Base-by-base conservation (phyloP, 441 rosid species). In the Adansonia grandidieri region DNA sequence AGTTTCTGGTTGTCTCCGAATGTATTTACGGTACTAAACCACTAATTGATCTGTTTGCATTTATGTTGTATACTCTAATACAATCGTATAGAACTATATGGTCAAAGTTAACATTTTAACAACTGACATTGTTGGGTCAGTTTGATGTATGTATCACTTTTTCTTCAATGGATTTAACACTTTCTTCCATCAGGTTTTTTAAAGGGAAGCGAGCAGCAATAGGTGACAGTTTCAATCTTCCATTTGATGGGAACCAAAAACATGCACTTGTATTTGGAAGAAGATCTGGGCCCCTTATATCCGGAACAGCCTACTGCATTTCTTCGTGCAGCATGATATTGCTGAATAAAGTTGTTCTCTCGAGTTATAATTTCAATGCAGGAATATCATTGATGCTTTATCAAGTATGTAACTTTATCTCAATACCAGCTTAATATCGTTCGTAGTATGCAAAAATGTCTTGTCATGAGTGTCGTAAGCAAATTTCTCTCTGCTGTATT, bases 281-380 rank as follows among this genome's bases (percentile, higher is more conserved):
- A 75, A 88, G 71, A 79, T 86, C 89, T 37, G 92, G 95, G 72
- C 94, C 98, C 3, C 85, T 95, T 74, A 58, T 93, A n/a, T 92
- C 98, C 60, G 98, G 98, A 82, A 76, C 91, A 37, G 98, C 97
- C 79, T 95, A 95, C 82, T 93, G 98, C 75, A 58, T 95, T 76
- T 92, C 98, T 80, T 93, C 98, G 10, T 92, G 98, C 84, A 81
- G 98, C 81, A 95, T 95, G 98, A 95, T 92, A 56, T 69, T 95
- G 82, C 84, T 95, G 78, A 95, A 95, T 79, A 95, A 95, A 86
- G 77, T 91, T 78, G 92, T 91, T 78, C 91, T 95, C 71, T 93
- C 98, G 4, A 84, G 85, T 82, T 95, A 87, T 71, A 82, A 93
- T 71, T 95, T 95, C 71, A 85, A 84, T 56, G 98, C 98, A 1